A percentile compares a stretch with the other conserved stretches of the same genome.
These are phyloP conservation scores for Nicotiana undulata DNA, from an alignment of 257 asterid species.

Conservation along the genomic window DNA sequence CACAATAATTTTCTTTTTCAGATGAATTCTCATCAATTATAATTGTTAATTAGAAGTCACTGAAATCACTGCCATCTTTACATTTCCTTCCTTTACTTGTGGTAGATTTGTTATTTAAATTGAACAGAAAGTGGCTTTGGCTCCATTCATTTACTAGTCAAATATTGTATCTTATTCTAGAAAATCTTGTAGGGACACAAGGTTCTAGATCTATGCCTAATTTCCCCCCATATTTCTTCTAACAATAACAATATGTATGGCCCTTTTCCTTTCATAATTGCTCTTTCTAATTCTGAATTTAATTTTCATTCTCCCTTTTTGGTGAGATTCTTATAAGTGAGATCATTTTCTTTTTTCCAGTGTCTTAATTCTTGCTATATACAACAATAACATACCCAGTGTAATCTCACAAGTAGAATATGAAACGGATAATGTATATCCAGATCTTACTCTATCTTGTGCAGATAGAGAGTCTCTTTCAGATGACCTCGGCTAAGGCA, in stretches of 20 bases:
- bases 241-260: neutral
- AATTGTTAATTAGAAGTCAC: neutral
- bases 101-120: neutral
- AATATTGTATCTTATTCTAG: neutral
- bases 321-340: too few relatives aligned
- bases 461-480: too few relatives aligned
- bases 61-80: neutral
- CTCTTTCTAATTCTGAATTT: neutral
- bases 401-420: accelerated
- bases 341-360: too few relatives aligned
- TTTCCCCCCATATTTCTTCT: neutral
- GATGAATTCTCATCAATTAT: neutral
- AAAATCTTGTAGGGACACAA: neutral
- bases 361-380: too few relatives aligned
- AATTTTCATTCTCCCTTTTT: neutral
- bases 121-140: neutral
- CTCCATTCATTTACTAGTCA: neutral
- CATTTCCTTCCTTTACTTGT: neutral
- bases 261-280: neutral
- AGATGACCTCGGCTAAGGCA: too few relatives aligned
- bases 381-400: too few relatives aligned
- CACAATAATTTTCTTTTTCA: neutral
- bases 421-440: too few relatives aligned
- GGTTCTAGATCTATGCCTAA: neutral
- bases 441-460: too few relatives aligned